These are phyloP conservation scores for Tripterygium wilfordii DNA, from an alignment of 177 flowering plant genomes.

Conservation along the genomic window DNA sequence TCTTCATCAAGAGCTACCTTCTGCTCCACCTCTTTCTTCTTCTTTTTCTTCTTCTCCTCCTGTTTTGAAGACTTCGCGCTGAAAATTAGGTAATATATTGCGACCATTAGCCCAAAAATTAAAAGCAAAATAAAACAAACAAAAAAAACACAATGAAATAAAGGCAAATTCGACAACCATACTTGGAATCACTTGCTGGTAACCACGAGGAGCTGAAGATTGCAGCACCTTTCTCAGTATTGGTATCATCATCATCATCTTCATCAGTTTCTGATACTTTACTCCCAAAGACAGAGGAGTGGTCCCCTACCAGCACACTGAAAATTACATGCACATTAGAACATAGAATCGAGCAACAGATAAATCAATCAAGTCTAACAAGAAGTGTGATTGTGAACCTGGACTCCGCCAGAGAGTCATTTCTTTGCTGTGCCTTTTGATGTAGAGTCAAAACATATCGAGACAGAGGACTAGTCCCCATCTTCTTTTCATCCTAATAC, in stretches of 20 bases:
- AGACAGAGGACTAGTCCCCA: conserved; percentile 64
- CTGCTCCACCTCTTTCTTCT: conserved; percentile 5
- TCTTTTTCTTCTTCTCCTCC: conserved; percentile 32
- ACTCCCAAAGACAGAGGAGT: conserved; percentile 49
- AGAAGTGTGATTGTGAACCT: conserved; percentile 33
- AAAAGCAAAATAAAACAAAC: neutral
- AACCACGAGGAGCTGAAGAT: conserved; percentile 74
- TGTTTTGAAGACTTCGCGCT: conserved; percentile 31
- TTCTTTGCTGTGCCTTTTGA: conserved; percentile 62
- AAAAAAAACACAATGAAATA: neutral
- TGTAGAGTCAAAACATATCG: conserved; percentile 47
- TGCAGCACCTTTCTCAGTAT: conserved; percentile 17
- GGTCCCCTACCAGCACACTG: conserved; percentile 79
- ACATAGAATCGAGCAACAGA: neutral
- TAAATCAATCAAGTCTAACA: neutral
- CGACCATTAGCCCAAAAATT: neutral
- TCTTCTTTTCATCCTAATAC: conserved; percentile 61
- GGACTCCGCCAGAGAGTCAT: conserved; percentile 57
- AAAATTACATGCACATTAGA: conserved; percentile 9
- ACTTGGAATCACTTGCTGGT: conserved; percentile 60
- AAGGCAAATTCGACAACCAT: conserved; percentile 15
- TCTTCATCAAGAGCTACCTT: conserved; percentile 38
- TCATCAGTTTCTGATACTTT: conserved; percentile 37
- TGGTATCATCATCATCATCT: conserved; percentile 22
- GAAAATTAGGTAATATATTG: neutral